Evolutionary conservation across 495 filamentous ascomycete genomes (phyloP).

Genomic region (Terfezia boudieri): DNA sequence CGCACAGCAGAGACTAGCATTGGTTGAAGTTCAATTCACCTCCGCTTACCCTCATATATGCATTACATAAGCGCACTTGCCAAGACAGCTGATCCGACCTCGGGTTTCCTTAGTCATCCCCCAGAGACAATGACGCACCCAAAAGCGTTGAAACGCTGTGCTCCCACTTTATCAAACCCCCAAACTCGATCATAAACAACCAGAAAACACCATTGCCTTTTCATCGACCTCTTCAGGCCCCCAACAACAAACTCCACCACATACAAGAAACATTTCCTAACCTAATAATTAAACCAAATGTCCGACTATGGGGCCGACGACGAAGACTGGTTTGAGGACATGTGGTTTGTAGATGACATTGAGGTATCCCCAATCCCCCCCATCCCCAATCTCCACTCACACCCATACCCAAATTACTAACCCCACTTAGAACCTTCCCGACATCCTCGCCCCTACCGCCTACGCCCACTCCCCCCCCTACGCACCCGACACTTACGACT

Average conservation of each 20-base stretch:
- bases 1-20: no score
- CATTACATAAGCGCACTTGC: no score
- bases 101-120: no score
- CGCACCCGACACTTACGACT: conserved; percentile 12
- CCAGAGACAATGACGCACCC: no score
- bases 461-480: conserved; percentile 13
- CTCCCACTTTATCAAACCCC: no score
- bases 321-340: neutral
- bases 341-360: neutral
- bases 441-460: conserved; percentile 13
- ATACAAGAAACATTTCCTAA: conserved; percentile 3
- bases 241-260: neutral
- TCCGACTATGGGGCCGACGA: neutral
- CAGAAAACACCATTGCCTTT: neutral
- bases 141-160: no score
- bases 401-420: conserved; percentile 1
- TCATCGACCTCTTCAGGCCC: neutral
- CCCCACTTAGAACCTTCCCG: conserved; percentile 8
- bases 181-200: neutral
- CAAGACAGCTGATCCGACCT: no score
- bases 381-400: neutral
- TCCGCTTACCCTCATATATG: no score
- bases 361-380: neutral
- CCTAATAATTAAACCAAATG: neutral
- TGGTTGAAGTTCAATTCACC: no score